Evolutionary conservation across 2,329 filamentous ascomycete genomes (phyloP).

Genomic region (Cladophialophora bantiana): DNA sequence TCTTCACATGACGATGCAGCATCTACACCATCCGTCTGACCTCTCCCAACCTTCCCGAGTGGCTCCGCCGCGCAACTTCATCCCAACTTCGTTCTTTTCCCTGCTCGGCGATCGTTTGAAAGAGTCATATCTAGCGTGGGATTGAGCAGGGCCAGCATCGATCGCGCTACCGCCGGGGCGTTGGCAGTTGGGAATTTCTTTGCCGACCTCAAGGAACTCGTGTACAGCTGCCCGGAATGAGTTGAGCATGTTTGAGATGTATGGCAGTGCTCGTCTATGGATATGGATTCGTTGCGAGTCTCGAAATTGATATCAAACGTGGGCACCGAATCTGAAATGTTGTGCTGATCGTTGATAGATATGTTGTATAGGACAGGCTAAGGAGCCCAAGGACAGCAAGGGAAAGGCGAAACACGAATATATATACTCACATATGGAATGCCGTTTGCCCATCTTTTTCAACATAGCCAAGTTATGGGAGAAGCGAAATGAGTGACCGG

Average conservation of each 20-base stretch:
- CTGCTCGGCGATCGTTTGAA: neutral
- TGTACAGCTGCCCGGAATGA: neutral
- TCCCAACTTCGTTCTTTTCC: neutral
- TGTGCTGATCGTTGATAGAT: neutral
- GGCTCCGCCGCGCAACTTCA: neutral
- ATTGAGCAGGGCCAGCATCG: neutral
- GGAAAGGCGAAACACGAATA: neutral
- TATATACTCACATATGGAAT: neutral
- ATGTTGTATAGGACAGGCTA: neutral
- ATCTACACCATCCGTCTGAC: slow-evolving; percentile 1
- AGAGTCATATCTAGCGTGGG: neutral
- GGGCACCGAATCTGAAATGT: neutral
- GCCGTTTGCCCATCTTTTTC: neutral
- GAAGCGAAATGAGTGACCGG: neutral
- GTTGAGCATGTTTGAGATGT: neutral
- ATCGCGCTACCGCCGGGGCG: neutral
- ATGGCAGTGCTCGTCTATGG: neutral
- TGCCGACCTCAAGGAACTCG: neutral
- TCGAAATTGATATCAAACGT: neutral
- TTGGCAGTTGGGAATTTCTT: neutral
- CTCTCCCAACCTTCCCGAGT: neutral
- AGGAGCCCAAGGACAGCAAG: neutral
- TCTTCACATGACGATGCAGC: neutral
- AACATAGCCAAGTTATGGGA: neutral
- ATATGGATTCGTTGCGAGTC: neutral